Evolutionary conservation across 2,329 filamentous ascomycete genomes (phyloP).

Genomic region (Colletotrichum shisoi): DNA sequence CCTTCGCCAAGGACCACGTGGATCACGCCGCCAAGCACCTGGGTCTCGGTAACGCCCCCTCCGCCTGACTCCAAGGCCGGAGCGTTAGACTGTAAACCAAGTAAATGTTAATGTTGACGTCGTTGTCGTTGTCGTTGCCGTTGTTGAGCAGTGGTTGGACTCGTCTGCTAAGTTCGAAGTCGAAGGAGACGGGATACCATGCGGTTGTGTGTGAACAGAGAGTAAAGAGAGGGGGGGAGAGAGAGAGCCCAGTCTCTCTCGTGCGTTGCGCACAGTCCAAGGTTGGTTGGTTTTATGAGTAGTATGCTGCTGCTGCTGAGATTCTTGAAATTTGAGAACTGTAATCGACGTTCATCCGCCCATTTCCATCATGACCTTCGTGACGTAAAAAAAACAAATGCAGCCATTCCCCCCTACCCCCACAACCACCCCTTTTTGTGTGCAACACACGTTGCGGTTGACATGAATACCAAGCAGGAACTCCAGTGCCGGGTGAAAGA

Average conservation of each 20-base stretch:
- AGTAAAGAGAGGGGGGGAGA: background rate
- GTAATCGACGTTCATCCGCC: constrained; percentile 34
- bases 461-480: constrained; percentile 1
- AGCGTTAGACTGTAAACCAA: constrained; percentile 28
- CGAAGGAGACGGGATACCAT: constrained; percentile 24
- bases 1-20: constrained; percentile 89
- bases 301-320: constrained; percentile 34
- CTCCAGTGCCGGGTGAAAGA: constrained; percentile 17
- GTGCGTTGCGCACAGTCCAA: constrained; percentile 18
- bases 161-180: background rate
- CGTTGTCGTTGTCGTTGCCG: background rate
- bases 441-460: constrained; percentile 3
- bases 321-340: constrained; percentile 35
- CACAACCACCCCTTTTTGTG: background rate
- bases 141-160: background rate
- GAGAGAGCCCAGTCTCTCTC: background rate
- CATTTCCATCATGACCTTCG: constrained; percentile 35
- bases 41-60: constrained; percentile 44
- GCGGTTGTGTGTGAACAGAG: background rate
- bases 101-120: constrained; percentile 13
- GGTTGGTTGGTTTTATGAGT: constrained; percentile 13
- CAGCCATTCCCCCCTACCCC: background rate
- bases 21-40: constrained; percentile 90
- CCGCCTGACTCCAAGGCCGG: constrained; percentile 34
- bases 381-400: constrained; percentile 14